phyloP scores from a whole-genome alignment of 73 alveolate genomes.

The Paramecium sexaurelia region DNA sequence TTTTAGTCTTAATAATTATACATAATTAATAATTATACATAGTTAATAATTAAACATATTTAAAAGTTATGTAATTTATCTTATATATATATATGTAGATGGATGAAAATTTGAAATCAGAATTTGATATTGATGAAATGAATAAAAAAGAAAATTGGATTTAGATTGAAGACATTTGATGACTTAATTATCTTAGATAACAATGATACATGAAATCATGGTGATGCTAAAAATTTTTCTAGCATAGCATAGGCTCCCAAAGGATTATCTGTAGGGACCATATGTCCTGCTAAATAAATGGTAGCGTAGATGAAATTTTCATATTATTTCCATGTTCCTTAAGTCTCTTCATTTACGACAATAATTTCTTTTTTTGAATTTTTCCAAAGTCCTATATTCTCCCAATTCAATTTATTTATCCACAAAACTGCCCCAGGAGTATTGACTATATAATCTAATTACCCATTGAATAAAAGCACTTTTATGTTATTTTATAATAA shows the following conservation, averaged over 20 bases:
- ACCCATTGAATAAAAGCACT: constrained; percentile 43
- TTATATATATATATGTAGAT: no score
- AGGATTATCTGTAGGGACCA: constrained; percentile 97
- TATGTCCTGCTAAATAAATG: constrained; percentile 91
- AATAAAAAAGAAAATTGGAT: no score
- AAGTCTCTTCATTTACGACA: not conserved
- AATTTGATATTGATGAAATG: no score
- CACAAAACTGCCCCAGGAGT: constrained; percentile 77
- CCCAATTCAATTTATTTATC: constrained; percentile 74
- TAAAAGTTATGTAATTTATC: no score
- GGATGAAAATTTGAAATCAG: no score
- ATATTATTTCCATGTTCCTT: constrained; percentile 54
- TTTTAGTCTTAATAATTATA: no score
- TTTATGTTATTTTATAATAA: not conserved
- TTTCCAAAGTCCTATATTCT: constrained; percentile 57
- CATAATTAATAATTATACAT: no score
- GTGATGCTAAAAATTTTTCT: not conserved
- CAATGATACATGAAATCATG: not conserved
- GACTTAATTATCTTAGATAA: not conserved
- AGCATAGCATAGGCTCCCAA: constrained; percentile 77
- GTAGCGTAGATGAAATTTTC: constrained; percentile 66
- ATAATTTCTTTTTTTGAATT: constrained; percentile 56
- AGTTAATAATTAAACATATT: no score
- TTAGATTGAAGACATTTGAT: no score
- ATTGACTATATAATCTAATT: constrained; percentile 48